phyloP scores from a whole-genome alignment of 2,329 filamentous ascomycete genomes.

The Xylaria sp. region DNA sequence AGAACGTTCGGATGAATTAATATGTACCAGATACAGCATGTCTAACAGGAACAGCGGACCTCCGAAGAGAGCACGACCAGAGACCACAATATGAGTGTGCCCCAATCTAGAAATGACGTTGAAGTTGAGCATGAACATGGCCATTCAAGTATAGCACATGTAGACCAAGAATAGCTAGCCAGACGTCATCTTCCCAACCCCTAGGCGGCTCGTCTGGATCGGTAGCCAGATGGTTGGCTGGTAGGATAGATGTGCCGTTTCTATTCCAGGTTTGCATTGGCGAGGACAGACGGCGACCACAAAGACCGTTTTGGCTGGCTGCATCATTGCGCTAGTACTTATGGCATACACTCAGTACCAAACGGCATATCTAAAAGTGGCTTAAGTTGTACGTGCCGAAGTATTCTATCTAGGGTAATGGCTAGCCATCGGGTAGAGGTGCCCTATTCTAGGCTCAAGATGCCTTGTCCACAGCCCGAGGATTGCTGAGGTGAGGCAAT shows the following conservation, averaged over 20 bases:
- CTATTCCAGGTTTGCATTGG: conserved; percentile 1
- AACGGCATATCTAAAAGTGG: not conserved
- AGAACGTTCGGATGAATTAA: not conserved
- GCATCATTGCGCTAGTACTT: not conserved
- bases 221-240: not conserved
- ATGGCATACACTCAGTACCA: not conserved
- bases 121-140: not conserved
- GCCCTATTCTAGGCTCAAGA: not conserved
- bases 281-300: conserved; percentile 3
- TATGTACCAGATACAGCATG: conserved; percentile 22
- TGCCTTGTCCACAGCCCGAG: not conserved
- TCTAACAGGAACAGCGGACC: conserved; percentile 14
- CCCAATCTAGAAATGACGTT: too few species aligned
- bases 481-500: not conserved
- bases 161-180: not conserved
- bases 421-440: not conserved
- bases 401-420: not conserved
- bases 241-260: not conserved
- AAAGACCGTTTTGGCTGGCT: not conserved
- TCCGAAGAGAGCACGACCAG: conserved; percentile 12
- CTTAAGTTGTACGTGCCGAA: not conserved
- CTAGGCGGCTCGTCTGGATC: not conserved
- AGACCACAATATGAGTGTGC: not conserved
- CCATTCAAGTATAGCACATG: not conserved
- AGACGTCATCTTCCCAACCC: not conserved